phyloP scores from a whole-genome alignment of 176 grass and related monocot genomes.

The Tillandsia fasciculata region DNA sequence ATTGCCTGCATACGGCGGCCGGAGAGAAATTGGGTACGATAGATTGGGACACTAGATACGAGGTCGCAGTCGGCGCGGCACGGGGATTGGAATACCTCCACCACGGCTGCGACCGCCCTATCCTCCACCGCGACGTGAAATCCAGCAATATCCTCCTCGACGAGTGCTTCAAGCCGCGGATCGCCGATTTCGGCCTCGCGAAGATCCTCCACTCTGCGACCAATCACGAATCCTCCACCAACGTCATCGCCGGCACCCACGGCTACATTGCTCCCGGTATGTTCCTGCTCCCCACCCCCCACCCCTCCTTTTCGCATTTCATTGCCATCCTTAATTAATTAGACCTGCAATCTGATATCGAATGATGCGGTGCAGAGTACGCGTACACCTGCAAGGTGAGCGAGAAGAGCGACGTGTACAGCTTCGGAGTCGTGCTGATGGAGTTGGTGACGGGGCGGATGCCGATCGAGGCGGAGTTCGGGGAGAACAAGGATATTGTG shows the following conservation, averaged over 20 bases:
- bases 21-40: slow-evolving; percentile 23
- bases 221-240: slow-evolving; percentile 9
- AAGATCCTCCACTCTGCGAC: slow-evolving; percentile 42
- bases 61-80: slow-evolving; percentile 61
- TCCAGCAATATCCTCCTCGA: slow-evolving; percentile 95
- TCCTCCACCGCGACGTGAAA: slow-evolving; percentile 93
- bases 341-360: not conserved
- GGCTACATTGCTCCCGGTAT: slow-evolving; percentile 84
- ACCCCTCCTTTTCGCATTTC: not conserved
- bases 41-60: slow-evolving; percentile 45
- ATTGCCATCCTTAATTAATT: not conserved
- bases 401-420: slow-evolving; percentile 65
- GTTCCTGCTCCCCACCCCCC: not conserved
- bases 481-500: slow-evolving; percentile 49
- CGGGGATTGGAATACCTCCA: slow-evolving; percentile 75
- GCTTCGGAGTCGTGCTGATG: slow-evolving; percentile 47
- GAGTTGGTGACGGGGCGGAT: slow-evolving; percentile 49
- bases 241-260: slow-evolving; percentile 62
- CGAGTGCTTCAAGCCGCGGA: slow-evolving; percentile 62
- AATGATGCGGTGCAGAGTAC: slow-evolving; percentile 39
- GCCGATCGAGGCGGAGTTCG: slow-evolving; percentile 33
- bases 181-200: slow-evolving; percentile 88
- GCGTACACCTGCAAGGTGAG: slow-evolving; percentile 75
- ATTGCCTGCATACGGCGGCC: slow-evolving; percentile 35
- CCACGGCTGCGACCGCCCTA: slow-evolving; percentile 60